These are phyloP conservation scores for Allantophomopsis lycopodina DNA, from an alignment of 2,329 filamentous ascomycete genomes.

Conservation along the genomic window DNA sequence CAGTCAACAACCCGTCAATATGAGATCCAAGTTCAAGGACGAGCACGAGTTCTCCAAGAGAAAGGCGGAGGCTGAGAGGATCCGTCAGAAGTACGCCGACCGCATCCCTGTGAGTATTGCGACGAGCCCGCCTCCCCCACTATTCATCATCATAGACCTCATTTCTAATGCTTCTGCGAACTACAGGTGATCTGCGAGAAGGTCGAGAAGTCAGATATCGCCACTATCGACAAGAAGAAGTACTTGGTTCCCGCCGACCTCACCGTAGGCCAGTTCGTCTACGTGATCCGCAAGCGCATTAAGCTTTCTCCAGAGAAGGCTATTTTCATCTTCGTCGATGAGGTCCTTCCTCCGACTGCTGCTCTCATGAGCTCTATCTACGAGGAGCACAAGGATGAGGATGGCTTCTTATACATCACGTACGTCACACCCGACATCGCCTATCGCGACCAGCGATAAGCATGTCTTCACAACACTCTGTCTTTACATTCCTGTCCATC, in stretches of 20 bases:
- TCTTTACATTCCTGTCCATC: too few species aligned
- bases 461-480: too few species aligned
- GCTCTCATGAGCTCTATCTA: constrained; percentile 99
- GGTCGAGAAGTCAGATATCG: constrained; percentile 98
- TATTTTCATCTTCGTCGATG: constrained; percentile 99
- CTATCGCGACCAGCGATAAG: too few species aligned
- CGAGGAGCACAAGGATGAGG: constrained; percentile 43
- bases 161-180: constrained; percentile 5
- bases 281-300: constrained; percentile 99
- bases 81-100: constrained; percentile 92
- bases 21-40: constrained; percentile 99
- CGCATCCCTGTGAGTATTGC: constrained; percentile 79
- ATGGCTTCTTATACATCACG: constrained; percentile 93
- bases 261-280: constrained; percentile 98
- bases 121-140: constrained; percentile 1
- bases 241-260: constrained; percentile 95
- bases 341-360: constrained; percentile 90
- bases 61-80: constrained; percentile 95
- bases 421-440: constrained; percentile 26
- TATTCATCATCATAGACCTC: constrained; percentile 18
- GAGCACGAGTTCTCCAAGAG: constrained; percentile 99
- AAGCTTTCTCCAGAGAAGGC: constrained; percentile 99
- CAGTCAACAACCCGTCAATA: constrained; percentile 35
- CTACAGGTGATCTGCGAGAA: constrained; percentile 95
- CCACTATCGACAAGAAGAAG: constrained; percentile 99